phyloP scores from a whole-genome alignment of 345 rosid genomes.

The Rhodamnia argentea region DNA sequence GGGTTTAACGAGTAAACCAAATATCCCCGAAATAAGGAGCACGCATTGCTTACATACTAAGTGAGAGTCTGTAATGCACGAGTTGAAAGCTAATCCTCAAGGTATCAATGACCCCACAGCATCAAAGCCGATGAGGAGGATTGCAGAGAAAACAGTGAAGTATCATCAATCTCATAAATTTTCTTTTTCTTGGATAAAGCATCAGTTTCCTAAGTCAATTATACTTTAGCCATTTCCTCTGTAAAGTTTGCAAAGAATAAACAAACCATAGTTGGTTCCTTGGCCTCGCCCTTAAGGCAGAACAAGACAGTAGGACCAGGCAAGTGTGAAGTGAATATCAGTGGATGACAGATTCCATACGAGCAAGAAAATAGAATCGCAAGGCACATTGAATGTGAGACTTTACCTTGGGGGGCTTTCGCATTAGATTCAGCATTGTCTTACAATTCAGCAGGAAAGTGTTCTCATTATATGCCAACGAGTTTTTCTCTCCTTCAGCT shows the following conservation, averaged over 20 bases:
- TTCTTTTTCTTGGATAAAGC: background rate
- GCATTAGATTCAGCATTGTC: constrained; percentile 86
- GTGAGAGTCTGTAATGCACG: background rate
- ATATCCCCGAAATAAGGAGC: background rate
- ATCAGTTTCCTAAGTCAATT: background rate
- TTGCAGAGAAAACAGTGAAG: background rate
- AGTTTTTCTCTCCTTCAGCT: constrained; percentile 96
- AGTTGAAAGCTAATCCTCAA: background rate
- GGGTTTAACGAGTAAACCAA: background rate
- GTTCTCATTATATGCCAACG: constrained; percentile 83
- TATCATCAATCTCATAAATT: background rate
- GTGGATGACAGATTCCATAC: background rate
- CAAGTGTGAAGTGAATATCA: background rate
- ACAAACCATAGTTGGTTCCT: background rate
- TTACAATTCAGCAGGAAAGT: constrained; percentile 90
- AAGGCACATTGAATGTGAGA: background rate
- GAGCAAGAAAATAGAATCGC: background rate
- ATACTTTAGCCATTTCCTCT: background rate
- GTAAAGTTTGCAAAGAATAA: background rate
- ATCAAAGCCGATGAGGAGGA: background rate
- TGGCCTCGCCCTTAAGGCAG: background rate
- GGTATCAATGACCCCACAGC: background rate
- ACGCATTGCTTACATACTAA: background rate
- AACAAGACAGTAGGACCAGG: background rate
- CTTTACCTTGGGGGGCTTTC: constrained; percentile 81